Conservation (phyloP, 2,329 filamentous ascomycete species). For the Trichophyton schoenleinii region DNA sequence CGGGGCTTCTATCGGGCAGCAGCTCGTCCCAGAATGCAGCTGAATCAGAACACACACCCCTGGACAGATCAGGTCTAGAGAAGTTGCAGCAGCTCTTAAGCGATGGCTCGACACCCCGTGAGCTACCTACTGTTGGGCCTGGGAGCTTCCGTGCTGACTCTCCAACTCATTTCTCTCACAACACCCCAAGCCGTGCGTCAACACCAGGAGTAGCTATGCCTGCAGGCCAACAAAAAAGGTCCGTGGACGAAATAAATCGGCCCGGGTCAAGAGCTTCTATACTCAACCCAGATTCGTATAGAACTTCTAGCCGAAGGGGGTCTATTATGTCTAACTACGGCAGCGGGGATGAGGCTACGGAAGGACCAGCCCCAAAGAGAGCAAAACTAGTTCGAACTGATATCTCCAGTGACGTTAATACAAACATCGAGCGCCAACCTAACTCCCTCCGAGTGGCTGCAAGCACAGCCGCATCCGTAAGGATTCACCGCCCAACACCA, state of each 20-base stretch:
- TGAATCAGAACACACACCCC: conserved; percentile 22
- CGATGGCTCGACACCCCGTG: conserved; percentile 32
- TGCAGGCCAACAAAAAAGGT: conserved; percentile 16
- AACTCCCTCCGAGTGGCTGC: conserved; percentile 82
- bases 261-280: conserved; percentile 50
- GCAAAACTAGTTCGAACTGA: conserved; percentile 64
- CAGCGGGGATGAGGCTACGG: conserved; percentile 55
- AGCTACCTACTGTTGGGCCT: conserved; percentile 23
- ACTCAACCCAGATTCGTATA: conserved; percentile 25
- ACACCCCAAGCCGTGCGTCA: conserved; percentile 25
- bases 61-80: conserved; percentile 33
- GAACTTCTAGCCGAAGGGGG: conserved; percentile 22
- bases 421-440: conserved; percentile 55
- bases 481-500: conserved; percentile 63
- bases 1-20: conserved; percentile 27
- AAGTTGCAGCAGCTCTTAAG: conserved; percentile 34
- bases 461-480: conserved; percentile 76
- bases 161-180: conserved; percentile 25
- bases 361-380: conserved; percentile 58
- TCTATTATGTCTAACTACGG: conserved; percentile 48
- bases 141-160: conserved; percentile 27
- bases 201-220: conserved; percentile 24
- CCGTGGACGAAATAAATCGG: conserved; percentile 39
- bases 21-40: conserved; percentile 16
- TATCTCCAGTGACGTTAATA: conserved; percentile 54